Conservation (phyloP, 805 yeast species). For the Schwanniomyces sp. region DNA sequence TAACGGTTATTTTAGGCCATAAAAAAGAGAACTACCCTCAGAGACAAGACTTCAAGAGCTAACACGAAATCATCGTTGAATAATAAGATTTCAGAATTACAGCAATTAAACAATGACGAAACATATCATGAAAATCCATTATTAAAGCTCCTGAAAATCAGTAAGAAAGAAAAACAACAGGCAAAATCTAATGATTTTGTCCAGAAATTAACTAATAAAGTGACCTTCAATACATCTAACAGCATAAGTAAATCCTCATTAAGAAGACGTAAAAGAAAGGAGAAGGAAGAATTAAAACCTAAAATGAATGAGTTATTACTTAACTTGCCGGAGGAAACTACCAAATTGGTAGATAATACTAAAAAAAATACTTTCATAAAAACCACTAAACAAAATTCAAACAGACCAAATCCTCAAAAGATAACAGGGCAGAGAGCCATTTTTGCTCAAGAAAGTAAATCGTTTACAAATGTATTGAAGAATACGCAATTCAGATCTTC, state of each 20-base stretch:
- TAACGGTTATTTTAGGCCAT: slow-evolving; percentile 18
- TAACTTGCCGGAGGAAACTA: slow-evolving; percentile 43
- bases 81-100: slow-evolving; percentile 27
- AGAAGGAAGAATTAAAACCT: slow-evolving; percentile 64
- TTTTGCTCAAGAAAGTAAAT: slow-evolving; percentile 54
- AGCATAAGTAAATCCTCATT: slow-evolving; percentile 65
- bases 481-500: slow-evolving; percentile 54
- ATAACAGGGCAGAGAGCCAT: slow-evolving; percentile 43
- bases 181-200: slow-evolving; percentile 40
- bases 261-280: slow-evolving; percentile 61
- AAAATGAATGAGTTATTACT: slow-evolving; percentile 62
- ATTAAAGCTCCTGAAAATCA: slow-evolving; percentile 50
- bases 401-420: slow-evolving; percentile 53
- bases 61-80: slow-evolving; percentile 15
- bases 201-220: slow-evolving; percentile 23
- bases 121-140: slow-evolving; percentile 44
- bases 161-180: slow-evolving; percentile 53
- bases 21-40: slow-evolving; percentile 34
- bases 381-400: slow-evolving; percentile 24
- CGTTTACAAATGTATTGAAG: slow-evolving; percentile 59
- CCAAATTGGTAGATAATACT: slow-evolving; percentile 13
- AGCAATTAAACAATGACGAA: slow-evolving; percentile 13
- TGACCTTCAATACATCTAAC: slow-evolving; percentile 33
- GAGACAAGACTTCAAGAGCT: slow-evolving; percentile 28
- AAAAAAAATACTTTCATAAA: slow-evolving; percentile 16